phyloP scores from a whole-genome alignment of 768 basidiomycete genomes.

The Favolaschia claudopus region DNA sequence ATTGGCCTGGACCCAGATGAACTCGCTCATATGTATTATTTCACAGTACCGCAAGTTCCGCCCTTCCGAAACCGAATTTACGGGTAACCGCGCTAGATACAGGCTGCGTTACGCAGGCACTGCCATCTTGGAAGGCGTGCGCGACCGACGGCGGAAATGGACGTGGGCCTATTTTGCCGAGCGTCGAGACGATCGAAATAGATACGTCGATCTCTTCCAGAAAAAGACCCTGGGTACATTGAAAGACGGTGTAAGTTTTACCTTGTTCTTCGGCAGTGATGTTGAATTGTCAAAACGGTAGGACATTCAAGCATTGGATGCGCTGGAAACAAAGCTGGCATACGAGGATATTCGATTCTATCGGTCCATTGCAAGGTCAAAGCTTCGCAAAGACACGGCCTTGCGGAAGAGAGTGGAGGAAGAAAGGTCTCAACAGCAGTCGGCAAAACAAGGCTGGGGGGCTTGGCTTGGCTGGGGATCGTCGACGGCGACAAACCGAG shows the following conservation, averaged over 20 bases:
- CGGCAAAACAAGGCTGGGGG: conserved; percentile 63
- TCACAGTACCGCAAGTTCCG: conserved; percentile 84
- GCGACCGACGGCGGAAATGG: conserved; percentile 85
- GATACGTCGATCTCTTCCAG: conserved; percentile 87
- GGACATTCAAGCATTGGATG: conserved; percentile 63
- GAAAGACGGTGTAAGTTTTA: conserved; percentile 57
- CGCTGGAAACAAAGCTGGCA: conserved; percentile 80
- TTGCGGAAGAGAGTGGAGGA: conserved; percentile 74
- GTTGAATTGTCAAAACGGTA: conserved; percentile 32
- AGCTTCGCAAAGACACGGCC: conserved; percentile 84
- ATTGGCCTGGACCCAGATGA: conserved; percentile 12
- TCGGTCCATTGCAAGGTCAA: conserved; percentile 91
- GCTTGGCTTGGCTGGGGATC: conserved; percentile 91
- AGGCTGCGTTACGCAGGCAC: conserved; percentile 79
- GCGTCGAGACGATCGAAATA: conserved; percentile 85
- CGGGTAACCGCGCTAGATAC: conserved; percentile 66
- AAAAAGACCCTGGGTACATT: conserved; percentile 67
- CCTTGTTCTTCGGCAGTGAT: background rate
- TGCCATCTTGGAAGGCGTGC: conserved; percentile 84
- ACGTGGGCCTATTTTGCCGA: conserved; percentile 91
- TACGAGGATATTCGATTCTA: conserved; percentile 98
- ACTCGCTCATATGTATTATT: conserved; percentile 21
- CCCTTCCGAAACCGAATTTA: conserved; percentile 67
- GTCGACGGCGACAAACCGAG: conserved; percentile 42
- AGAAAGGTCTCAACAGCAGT: conserved; percentile 60